These are phyloP conservation scores for Camptophora hylomeconis DNA, from an alignment of 2,329 filamentous ascomycete species.

Conservation along the genomic window DNA sequence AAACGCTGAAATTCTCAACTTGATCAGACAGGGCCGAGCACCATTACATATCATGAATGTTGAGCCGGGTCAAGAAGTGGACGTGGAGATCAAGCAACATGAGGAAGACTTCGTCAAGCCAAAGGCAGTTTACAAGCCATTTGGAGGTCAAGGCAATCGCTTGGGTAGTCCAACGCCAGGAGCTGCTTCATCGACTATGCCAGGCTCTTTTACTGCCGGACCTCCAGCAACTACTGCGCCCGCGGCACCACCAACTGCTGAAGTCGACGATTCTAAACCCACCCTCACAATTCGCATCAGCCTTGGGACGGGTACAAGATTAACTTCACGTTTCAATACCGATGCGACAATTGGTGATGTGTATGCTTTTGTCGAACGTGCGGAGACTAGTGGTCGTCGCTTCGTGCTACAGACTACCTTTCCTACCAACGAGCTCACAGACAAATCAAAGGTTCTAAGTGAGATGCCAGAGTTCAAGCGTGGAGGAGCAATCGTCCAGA, in stretches of 20 bases:
- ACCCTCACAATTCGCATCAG: slow-evolving; percentile 48
- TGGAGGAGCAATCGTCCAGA: slow-evolving; percentile 38
- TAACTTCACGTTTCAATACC: slow-evolving; percentile 51
- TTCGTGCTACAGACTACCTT: slow-evolving; percentile 56
- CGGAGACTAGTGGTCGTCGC: slow-evolving; percentile 37
- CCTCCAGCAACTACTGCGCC: slow-evolving; percentile 22
- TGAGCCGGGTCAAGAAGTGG: slow-evolving; percentile 48
- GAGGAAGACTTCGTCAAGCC: slow-evolving; percentile 47
- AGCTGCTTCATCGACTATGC: slow-evolving; percentile 20
- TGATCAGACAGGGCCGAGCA: slow-evolving; percentile 50
- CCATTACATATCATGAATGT: slow-evolving; percentile 52
- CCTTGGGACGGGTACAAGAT: slow-evolving; percentile 48
- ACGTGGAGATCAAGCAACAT: slow-evolving; percentile 52
- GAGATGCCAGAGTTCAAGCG: slow-evolving; percentile 38
- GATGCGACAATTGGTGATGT: slow-evolving; percentile 52
- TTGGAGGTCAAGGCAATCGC: slow-evolving; percentile 46
- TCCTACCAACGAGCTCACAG: slow-evolving; percentile 47
- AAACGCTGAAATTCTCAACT: slow-evolving; percentile 47
- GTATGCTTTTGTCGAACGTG: slow-evolving; percentile 45
- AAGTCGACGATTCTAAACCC: slow-evolving; percentile 45
- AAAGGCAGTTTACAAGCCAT: slow-evolving; percentile 52
- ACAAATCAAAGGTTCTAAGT: slow-evolving; percentile 35
- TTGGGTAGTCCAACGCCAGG: slow-evolving; percentile 52
- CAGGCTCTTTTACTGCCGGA: slow-evolving; percentile 18
- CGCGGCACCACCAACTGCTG: slow-evolving; percentile 25